phyloP scores from a whole-genome alignment of 352 stramenopile genomes.

The Blastocystis sp. region DNA sequence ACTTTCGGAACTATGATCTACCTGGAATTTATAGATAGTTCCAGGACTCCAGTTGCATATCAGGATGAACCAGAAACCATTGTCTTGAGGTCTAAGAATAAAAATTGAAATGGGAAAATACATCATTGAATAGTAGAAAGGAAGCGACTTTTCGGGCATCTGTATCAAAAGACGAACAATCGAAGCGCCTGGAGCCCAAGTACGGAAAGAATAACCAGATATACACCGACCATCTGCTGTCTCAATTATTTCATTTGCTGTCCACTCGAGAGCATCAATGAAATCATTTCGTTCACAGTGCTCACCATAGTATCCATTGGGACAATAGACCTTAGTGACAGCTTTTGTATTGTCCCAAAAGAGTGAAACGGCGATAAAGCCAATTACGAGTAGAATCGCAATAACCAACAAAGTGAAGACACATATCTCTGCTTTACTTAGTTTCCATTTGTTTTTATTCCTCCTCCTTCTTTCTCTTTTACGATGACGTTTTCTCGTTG shows the following conservation, averaged over 20 bases:
- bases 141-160: background rate
- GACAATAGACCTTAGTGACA: background rate
- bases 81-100: background rate
- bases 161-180: background rate
- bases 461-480: background rate
- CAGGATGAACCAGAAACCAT: conserved; percentile 50
- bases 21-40: background rate
- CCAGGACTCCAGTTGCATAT: background rate
- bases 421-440: background rate
- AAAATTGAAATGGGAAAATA: background rate
- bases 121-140: conserved; percentile 20
- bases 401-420: background rate
- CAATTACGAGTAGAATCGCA: background rate
- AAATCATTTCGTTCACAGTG: conserved; percentile 54
- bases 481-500: background rate
- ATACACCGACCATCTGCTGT: background rate
- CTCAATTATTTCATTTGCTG: background rate
- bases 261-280: background rate
- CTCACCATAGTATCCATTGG: background rate
- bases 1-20: conserved; percentile 22
- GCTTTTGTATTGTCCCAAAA: background rate
- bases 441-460: background rate
- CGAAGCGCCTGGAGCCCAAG: conserved; percentile 29
- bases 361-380: background rate
- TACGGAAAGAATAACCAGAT: conserved; percentile 26